Conservation (phyloP, 1,284 basidiomycete species). For the Boletus sp. region DNA sequence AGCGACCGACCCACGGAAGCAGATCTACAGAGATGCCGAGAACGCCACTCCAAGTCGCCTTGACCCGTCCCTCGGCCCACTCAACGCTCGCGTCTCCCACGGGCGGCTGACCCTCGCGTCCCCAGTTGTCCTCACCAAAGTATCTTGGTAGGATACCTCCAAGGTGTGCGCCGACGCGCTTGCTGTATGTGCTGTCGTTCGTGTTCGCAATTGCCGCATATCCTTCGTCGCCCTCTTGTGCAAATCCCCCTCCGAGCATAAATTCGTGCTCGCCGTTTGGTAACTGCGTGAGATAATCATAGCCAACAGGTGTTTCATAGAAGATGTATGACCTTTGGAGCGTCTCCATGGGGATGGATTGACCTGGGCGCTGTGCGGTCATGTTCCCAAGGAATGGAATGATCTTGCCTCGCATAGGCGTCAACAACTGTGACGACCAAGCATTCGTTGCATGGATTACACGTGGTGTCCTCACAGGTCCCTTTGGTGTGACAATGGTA, state of each 20-base stretch:
- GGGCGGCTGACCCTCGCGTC: constrained; percentile 29
- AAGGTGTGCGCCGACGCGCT: constrained; percentile 36
- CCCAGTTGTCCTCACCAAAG: constrained; percentile 43
- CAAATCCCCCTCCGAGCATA: constrained; percentile 49
- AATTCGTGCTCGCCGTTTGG: constrained; percentile 38
- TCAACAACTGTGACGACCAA: constrained; percentile 51
- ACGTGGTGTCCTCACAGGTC: constrained; percentile 39
- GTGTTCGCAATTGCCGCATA: constrained; percentile 40
- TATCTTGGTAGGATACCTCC: constrained; percentile 40
- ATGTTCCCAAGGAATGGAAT: constrained; percentile 49
- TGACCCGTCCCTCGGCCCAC: constrained; percentile 41
- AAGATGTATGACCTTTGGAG: constrained; percentile 40
- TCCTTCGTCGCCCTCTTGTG: constrained; percentile 33
- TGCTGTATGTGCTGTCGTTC: constrained; percentile 41
- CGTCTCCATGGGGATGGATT: constrained; percentile 30
- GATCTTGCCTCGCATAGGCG: constrained; percentile 41
- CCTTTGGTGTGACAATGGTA: constrained; percentile 41
- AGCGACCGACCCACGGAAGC: constrained; percentile 46
- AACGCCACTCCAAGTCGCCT: constrained; percentile 50
- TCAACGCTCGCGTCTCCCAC: constrained; percentile 11
- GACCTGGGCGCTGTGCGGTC: constrained; percentile 46
- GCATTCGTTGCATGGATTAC: constrained; percentile 62
- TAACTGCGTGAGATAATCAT: constrained; percentile 55
- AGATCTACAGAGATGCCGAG: constrained; percentile 46
- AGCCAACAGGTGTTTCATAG: constrained; percentile 38